A percentile compares a stretch with the other conserved stretches of the same genome.
Conservation (phyloP, 352 stramenopile genomes). For the Phytophthora cajani region DNA sequence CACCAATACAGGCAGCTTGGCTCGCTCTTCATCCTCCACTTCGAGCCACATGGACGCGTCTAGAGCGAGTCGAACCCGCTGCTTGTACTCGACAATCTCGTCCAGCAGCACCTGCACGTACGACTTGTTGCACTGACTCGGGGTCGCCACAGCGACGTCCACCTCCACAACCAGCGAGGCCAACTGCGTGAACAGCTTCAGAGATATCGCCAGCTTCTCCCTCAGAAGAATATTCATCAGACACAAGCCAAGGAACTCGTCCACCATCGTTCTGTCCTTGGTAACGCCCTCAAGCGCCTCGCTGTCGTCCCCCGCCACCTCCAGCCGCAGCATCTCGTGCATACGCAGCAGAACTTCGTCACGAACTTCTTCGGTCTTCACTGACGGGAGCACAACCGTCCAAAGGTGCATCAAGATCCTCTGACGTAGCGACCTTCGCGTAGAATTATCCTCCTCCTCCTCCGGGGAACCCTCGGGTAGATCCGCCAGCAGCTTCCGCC, state of each 20-base stretch:
- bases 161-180: slow-evolving; percentile 36
- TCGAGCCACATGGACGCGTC: slow-evolving; percentile 7
- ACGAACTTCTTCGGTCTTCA: slow-evolving; percentile 26
- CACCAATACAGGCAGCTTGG: slow-evolving; percentile 21
- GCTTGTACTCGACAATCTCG: slow-evolving; percentile 40
- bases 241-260: slow-evolving; percentile 32
- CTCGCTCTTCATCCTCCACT: slow-evolving; percentile 18
- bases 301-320: slow-evolving; percentile 15
- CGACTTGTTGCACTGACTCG: not conserved
- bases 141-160: slow-evolving; percentile 4
- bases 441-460: not conserved
- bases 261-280: slow-evolving; percentile 18
- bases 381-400: slow-evolving; percentile 28
- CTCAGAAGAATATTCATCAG: slow-evolving; percentile 36
- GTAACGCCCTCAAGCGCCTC: not conserved
- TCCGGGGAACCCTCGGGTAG: not conserved
- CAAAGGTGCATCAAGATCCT: slow-evolving; percentile 56
- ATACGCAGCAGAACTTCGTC: slow-evolving; percentile 47
- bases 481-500: slow-evolving; percentile 23
- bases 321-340: slow-evolving; percentile 42
- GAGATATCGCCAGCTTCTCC: slow-evolving; percentile 24
- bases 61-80: slow-evolving; percentile 7
- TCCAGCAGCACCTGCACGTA: slow-evolving; percentile 33
- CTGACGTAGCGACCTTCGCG: slow-evolving; percentile 27
- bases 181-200: slow-evolving; percentile 51